Evolutionary conservation across 768 basidiomycete genomes (phyloP).

Genomic region (Mrakia blollopis): DNA sequence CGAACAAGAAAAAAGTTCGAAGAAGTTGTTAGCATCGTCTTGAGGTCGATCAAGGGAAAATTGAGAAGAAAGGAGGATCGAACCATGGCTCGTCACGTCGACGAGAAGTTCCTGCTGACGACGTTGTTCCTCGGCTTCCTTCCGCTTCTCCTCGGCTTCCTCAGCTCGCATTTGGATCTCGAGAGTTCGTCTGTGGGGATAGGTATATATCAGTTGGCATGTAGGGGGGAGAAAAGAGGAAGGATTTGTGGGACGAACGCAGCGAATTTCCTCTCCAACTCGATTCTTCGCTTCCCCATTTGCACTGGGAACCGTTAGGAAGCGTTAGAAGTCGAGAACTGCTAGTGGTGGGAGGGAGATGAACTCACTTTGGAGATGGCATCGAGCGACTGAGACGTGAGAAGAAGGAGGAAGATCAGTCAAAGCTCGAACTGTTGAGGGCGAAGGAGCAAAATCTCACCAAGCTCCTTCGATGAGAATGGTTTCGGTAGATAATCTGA

Average conservation of each 20-base stretch:
- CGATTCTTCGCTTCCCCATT: conserved; percentile 43
- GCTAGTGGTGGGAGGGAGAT: too few relatives aligned
- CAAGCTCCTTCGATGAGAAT: conserved; percentile 46
- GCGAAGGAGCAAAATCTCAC: not conserved
- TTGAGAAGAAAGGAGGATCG: too few relatives aligned
- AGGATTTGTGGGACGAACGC: not conserved
- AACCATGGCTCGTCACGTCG: conserved; percentile 44
- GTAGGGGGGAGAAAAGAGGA: not conserved
- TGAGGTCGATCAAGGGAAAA: too few relatives aligned
- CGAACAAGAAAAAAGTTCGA: not conserved
- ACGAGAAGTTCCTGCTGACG: conserved; percentile 48
- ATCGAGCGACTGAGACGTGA: conserved; percentile 41
- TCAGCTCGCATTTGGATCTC: conserved; percentile 35
- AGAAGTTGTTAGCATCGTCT: too few relatives aligned
- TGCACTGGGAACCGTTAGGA: conserved; percentile 37
- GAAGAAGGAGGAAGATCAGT: not conserved
- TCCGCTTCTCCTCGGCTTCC: conserved; percentile 39
- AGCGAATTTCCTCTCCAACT: conserved; percentile 25
- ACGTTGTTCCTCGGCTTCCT: conserved; percentile 39
- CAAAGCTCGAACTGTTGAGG: not conserved
- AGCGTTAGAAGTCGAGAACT: too few relatives aligned
- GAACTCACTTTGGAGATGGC: conserved; percentile 42
- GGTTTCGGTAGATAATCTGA: conserved; percentile 47
- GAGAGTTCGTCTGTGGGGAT: conserved; percentile 9
- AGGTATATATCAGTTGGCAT: too few relatives aligned